These are phyloP conservation scores for Pleurotus salmoneostramineus DNA, from an alignment of 768 basidiomycete species.

Conservation along the genomic window DNA sequence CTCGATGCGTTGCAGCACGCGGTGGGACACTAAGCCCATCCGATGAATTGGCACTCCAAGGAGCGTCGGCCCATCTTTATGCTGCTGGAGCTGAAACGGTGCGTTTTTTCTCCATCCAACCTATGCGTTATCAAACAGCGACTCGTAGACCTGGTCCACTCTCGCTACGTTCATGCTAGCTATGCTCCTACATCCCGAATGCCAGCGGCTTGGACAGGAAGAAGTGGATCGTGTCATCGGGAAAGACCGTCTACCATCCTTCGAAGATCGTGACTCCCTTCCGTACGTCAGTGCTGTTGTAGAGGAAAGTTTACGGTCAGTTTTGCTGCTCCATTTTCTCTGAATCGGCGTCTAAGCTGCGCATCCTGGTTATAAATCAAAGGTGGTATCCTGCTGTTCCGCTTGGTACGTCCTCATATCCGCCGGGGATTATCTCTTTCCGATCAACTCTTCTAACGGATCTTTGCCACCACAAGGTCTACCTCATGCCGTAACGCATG, in stretches of 20 bases:
- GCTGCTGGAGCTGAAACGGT: conserved; percentile 10
- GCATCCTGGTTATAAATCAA: background rate
- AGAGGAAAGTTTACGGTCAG: conserved; percentile 34
- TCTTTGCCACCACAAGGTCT: conserved; percentile 20
- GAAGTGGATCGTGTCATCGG: conserved; percentile 26
- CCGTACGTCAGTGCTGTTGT: conserved; percentile 32
- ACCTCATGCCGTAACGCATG: conserved; percentile 47
- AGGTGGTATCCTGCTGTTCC: background rate
- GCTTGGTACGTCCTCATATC: background rate
- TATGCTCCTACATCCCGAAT: conserved; percentile 23
- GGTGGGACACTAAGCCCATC: background rate
- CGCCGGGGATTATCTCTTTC: background rate
- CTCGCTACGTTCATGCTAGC: conserved; percentile 19
- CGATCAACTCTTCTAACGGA: background rate
- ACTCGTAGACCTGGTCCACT: background rate
- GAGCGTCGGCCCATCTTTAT: background rate
- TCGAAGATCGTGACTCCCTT: conserved; percentile 28
- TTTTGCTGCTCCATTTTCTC: conserved; percentile 15
- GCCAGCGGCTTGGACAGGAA: conserved; percentile 19
- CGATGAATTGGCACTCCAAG: background rate
- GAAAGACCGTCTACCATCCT: conserved; percentile 35
- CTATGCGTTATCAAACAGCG: background rate
- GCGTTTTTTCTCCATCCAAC: background rate
- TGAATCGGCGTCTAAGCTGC: background rate
- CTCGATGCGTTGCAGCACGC: background rate